These are phyloP conservation scores for Scalesia atractyloides DNA, from an alignment of 129 eudicot genomes.

Conservation along the genomic window DNA sequence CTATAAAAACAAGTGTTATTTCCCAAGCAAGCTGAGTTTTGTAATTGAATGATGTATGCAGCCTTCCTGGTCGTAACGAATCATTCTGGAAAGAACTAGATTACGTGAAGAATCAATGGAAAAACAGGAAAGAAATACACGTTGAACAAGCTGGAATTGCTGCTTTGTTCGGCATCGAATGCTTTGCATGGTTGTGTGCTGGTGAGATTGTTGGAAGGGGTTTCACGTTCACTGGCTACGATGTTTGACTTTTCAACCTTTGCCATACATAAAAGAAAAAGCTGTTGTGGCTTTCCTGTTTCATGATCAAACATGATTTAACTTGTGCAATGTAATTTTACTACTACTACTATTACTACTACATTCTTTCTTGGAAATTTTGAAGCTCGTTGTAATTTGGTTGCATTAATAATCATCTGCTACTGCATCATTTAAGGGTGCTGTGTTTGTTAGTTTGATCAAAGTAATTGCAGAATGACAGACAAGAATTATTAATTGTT, in stretches of 20 bases:
- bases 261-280: slow-evolving; percentile 29
- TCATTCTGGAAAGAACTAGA: slow-evolving; percentile 76
- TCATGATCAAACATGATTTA: slow-evolving; percentile 24
- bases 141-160: slow-evolving; percentile 84
- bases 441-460: slow-evolving; percentile 13
- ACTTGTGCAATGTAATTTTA: slow-evolving; percentile 32
- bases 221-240: slow-evolving; percentile 71
- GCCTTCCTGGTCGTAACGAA: slow-evolving; percentile 71
- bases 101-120: slow-evolving; percentile 65
- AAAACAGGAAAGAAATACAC: slow-evolving; percentile 63
- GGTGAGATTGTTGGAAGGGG: slow-evolving; percentile 91
- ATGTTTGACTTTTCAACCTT: slow-evolving; percentile 39
- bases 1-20: not conserved
- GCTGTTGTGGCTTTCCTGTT: slow-evolving; percentile 31
- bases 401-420: slow-evolving; percentile 29
- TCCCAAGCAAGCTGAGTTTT: not conserved
- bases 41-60: slow-evolving; percentile 29
- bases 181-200: slow-evolving; percentile 80
- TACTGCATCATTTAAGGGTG: slow-evolving; percentile 14
- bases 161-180: slow-evolving; percentile 69
- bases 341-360: slow-evolving; percentile 19
- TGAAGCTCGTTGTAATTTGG: slow-evolving; percentile 36
- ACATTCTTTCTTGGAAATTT: slow-evolving; percentile 41
- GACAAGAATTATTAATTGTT: not conserved
- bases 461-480: not conserved